Base-by-base conservation (phyloP, 2,329 filamentous ascomycete species). In the Emergomyces orientalis region DNA sequence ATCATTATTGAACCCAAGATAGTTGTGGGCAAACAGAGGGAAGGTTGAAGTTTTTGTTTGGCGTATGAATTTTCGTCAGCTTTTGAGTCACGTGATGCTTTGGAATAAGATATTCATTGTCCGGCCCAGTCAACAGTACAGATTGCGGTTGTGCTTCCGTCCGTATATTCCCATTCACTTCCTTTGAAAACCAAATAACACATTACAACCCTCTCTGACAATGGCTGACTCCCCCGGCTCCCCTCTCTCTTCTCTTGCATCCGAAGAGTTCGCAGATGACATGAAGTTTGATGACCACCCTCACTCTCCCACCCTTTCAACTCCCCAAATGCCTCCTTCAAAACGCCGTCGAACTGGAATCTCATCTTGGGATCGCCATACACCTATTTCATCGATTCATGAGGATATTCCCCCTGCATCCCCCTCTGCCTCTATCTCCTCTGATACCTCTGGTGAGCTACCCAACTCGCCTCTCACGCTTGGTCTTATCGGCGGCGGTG, bases 361-460 rank as follows among this genome's bases (percentile, higher is more conserved):
- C 63, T 71, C 76, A 5, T 73, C 75, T 27, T 80, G 77, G 72
- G 78, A 80, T 66, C 74, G 75, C 65, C 81, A 82, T 27, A 84
- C 81, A 2, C 81, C 81, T 13, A 74, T 80, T 41, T 80, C 78
- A 9, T 72, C 73, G 6, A 69, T 74, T 25, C 75, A 76, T 59
- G 74, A 76, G n/a, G 72, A 75, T 47, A 75, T 78, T 34, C 69
- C 74, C 27, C 73, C 77, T 17, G 66, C 74, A 74, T 82, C 64
- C 75, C 86, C 74, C 75, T 83, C 68, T 77, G 85, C 85, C 60
- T 89, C 91, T 61, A 87, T 97, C 64, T 96, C 91, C 8, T 91
- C 90, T 61, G 94, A 99, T 76, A 95, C 90, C 59, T 92, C 90
- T 41, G 91, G 91, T 74, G 91, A 91, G 63, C 85, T 92, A 58